phyloP scores from a whole-genome alignment of 176 grass and related monocot genomes.

The Coix lacrymajobi region DNA sequence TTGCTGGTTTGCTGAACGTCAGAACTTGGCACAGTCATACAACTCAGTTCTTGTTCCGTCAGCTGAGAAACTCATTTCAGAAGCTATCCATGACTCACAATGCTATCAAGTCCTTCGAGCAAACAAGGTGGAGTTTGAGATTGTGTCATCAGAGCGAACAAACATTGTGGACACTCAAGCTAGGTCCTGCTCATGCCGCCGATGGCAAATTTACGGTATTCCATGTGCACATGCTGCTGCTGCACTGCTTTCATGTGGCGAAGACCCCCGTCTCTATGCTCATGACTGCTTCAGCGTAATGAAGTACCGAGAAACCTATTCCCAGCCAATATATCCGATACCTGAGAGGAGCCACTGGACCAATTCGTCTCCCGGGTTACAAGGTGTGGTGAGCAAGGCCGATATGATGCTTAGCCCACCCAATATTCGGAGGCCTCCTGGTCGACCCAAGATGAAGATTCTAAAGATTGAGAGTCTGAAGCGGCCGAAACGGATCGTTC shows the following conservation, averaged over 20 bases:
- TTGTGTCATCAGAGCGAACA: constrained; percentile 89
- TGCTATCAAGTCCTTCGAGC: constrained; percentile 98
- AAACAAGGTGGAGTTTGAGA: constrained; percentile 99
- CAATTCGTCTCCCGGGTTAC: not conserved
- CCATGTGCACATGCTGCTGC: constrained; percentile 92
- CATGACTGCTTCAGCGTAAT: constrained; percentile 78
- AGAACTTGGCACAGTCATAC: constrained; percentile 54
- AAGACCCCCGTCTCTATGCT: constrained; percentile 71
- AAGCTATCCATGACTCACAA: constrained; percentile 70
- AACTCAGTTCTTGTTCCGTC: constrained; percentile 82
- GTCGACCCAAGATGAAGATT: constrained; percentile 98
- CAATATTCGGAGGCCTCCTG: constrained; percentile 75
- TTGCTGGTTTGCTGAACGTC: constrained; percentile 80
- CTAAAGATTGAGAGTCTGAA: constrained; percentile 91
- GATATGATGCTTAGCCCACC: constrained; percentile 66
- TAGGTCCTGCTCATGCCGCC: constrained; percentile 74
- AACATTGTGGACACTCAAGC: constrained; percentile 93
- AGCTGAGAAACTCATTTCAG: constrained; percentile 81
- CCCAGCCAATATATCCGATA: constrained; percentile 51
- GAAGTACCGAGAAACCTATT: constrained; percentile 44
- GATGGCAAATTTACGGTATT: constrained; percentile 94
- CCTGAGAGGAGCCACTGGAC: constrained; percentile 32
- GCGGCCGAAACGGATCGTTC: constrained; percentile 81
- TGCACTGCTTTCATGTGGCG: constrained; percentile 82
- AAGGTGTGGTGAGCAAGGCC: constrained; percentile 41